A percentile compares a stretch with the other conserved stretches of the same genome.
phyloP scores from a whole-genome alignment of 1,139 yeast genomes.

The Candida labiduridarum region DNA sequence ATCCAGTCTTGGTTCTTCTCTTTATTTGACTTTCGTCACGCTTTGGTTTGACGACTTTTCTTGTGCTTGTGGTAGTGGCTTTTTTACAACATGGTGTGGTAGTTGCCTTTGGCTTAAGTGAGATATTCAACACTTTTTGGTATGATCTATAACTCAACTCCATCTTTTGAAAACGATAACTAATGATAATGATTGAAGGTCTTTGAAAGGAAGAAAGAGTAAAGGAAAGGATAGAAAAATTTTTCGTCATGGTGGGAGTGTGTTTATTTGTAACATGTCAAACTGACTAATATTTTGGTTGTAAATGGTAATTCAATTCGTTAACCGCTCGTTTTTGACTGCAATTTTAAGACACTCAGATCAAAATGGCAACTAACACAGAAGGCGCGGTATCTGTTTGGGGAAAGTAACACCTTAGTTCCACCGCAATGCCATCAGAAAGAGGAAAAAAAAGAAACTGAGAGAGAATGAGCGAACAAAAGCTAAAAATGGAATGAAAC shows the following conservation, averaged over 20 bases:
- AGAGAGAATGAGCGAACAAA: not conserved
- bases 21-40: conserved; percentile 20
- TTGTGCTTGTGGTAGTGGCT: conserved; percentile 16
- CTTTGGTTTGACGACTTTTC: conserved; percentile 21
- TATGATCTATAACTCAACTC: conserved; percentile 35
- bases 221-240: conserved; percentile 1
- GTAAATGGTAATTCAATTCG: conserved; percentile 6
- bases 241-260: not conserved
- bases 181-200: not conserved
- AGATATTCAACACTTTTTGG: conserved; percentile 45
- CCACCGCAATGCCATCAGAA: not conserved
- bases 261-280: conserved; percentile 4
- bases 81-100: conserved; percentile 2
- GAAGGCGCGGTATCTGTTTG: not conserved
- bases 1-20: conserved; percentile 46
- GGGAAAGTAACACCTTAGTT: conserved; percentile 3
- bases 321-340: conserved; percentile 12
- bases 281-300: conserved; percentile 6
- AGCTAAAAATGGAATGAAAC: not conserved
- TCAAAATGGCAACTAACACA: conserved; percentile 7
- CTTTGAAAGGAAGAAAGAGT: not conserved
- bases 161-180: conserved; percentile 8
- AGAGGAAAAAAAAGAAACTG: not conserved
- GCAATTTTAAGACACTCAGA: conserved; percentile 6
- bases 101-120: conserved; percentile 24